Conservation (phyloP, 495 filamentous ascomycete genomes). For the Trichoderma asperelloides region DNA sequence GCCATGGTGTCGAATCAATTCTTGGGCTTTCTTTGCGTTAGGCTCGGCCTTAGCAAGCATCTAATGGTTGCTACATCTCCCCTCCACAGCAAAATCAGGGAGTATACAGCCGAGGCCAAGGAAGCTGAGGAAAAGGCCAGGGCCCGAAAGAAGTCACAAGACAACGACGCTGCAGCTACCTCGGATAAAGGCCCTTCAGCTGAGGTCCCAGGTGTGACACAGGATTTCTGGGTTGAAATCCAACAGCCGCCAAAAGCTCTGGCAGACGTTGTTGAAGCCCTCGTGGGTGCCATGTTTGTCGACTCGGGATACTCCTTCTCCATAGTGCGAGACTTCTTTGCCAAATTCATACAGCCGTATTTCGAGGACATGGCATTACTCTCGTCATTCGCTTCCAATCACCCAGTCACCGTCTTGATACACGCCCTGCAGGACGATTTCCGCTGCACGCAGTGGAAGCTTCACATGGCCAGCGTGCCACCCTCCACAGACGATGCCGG, state of each 20-base stretch:
- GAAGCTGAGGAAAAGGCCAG: slow-evolving; percentile 40
- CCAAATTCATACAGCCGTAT: slow-evolving; percentile 58
- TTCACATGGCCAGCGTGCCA: slow-evolving; percentile 24
- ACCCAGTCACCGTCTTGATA: slow-evolving; percentile 53
- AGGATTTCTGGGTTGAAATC: slow-evolving; percentile 70
- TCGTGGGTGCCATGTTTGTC: slow-evolving; percentile 83
- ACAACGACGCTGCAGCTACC: neutral
- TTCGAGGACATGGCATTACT: slow-evolving; percentile 87
- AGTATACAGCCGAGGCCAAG: slow-evolving; percentile 61
- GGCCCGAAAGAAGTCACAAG: slow-evolving; percentile 25
- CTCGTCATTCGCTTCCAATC: slow-evolving; percentile 80
- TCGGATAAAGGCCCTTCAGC: slow-evolving; percentile 18
- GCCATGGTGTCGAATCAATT: slow-evolving; percentile 98
- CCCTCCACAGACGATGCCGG: slow-evolving; percentile 20
- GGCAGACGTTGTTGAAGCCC: slow-evolving; percentile 83
- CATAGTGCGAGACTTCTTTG: slow-evolving; percentile 69
- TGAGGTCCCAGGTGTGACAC: slow-evolving; percentile 27
- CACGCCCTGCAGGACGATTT: slow-evolving; percentile 36
- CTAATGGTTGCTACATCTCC: slow-evolving; percentile 51
- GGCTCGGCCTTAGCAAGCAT: slow-evolving; percentile 66
- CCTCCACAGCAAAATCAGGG: slow-evolving; percentile 53
- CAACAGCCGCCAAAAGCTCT: slow-evolving; percentile 76
- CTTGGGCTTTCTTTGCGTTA: slow-evolving; percentile 69
- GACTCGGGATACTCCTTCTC: slow-evolving; percentile 76
- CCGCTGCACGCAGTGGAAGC: slow-evolving; percentile 39